phyloP scores from a whole-genome alignment of 768 basidiomycete species.

The Neoboletus brunneissimus region DNA sequence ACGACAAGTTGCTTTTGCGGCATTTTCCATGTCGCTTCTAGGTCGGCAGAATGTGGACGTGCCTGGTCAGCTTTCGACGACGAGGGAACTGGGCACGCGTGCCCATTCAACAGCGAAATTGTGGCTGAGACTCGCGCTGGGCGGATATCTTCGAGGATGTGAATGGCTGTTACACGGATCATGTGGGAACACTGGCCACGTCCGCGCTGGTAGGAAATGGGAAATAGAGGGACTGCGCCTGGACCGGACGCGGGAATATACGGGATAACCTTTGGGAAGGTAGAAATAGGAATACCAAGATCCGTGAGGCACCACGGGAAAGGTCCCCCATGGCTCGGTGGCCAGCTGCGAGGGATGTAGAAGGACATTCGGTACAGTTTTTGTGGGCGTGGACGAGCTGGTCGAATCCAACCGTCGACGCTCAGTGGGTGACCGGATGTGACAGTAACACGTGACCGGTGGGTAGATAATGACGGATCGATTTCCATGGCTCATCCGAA shows the following conservation, averaged over 20 bases:
- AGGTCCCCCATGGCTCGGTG: neutral
- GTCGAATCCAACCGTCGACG: no score
- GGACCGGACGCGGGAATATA: conserved; percentile 3
- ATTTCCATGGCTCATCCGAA: neutral
- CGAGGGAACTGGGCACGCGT: no score
- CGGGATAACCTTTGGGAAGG: conserved; percentile 4
- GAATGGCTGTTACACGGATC: neutral
- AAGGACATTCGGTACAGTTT: neutral
- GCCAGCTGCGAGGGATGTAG: neutral
- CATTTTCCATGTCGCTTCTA: no score
- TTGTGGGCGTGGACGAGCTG: neutral
- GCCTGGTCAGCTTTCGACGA: no score
- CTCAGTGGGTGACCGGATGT: neutral
- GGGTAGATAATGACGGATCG: conserved; percentile 3
- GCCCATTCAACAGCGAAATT: no score
- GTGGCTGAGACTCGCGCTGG: neutral
- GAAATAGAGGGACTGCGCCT: neutral
- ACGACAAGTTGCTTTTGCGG: no score
- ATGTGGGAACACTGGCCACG: neutral
- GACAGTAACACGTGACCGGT: conserved; percentile 14
- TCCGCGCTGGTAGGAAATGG: neutral
- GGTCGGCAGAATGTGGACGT: no score
- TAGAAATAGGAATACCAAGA: neutral
- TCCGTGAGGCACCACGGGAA: neutral
- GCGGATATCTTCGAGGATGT: neutral